Conservation (phyloP, 257 asterid genomes). For the Capsicum pubescens region DNA sequence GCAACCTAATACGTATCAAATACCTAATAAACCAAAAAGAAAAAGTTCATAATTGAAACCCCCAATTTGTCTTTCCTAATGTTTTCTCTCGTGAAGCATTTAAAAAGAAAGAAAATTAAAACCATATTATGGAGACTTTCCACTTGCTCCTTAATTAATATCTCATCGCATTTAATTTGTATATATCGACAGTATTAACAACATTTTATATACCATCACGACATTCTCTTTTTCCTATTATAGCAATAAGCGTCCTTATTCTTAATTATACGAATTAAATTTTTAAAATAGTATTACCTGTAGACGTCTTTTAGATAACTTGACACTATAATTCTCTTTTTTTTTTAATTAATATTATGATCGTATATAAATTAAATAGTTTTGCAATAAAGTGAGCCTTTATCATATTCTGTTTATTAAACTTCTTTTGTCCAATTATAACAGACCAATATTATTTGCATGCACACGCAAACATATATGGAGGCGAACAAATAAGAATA, state of each 20-base stretch:
- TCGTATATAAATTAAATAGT: not conserved
- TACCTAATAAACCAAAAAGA: conserved; percentile 9
- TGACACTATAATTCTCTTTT: not conserved
- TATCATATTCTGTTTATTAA: not conserved
- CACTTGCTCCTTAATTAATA: not conserved
- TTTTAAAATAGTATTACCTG: too few relatives aligned
- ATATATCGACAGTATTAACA: not conserved
- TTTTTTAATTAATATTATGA: not conserved
- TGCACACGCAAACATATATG: not conserved
- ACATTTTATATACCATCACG: not conserved
- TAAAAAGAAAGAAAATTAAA: not conserved
- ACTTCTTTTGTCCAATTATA: not conserved
- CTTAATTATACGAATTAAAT: too few relatives aligned
- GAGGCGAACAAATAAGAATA: not conserved
- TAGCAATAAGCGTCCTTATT: too few relatives aligned
- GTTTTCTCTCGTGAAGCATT: conserved; percentile 29
- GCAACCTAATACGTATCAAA: not conserved
- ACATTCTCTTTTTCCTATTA: not conserved
- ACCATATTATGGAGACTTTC: conserved; percentile 30
- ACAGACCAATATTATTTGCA: not conserved
- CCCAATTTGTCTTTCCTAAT: conserved; percentile 35
- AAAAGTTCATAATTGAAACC: not conserved
- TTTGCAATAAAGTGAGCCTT: not conserved
- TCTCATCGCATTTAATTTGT: not conserved
- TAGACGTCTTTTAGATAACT: not conserved